phyloP scores from a whole-genome alignment of 2,329 filamentous ascomycete genomes.

The Rhynchosporium secalis region DNA sequence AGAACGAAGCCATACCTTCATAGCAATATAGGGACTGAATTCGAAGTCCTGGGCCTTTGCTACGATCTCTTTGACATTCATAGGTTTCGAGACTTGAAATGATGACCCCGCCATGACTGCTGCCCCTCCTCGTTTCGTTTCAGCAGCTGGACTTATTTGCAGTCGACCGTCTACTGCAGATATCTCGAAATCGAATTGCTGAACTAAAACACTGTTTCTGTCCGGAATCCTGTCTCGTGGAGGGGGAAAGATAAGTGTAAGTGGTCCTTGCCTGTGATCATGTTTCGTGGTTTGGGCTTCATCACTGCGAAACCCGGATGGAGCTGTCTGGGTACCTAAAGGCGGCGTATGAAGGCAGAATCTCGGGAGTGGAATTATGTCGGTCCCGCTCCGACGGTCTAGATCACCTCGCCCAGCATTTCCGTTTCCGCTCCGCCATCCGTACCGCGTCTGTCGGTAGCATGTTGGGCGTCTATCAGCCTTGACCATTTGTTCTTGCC shows the following conservation, averaged over 20 bases:
- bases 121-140: background rate
- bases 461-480: background rate
- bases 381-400: background rate
- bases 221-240: background rate
- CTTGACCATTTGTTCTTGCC: background rate
- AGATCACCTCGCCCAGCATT: background rate
- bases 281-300: background rate
- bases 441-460: background rate
- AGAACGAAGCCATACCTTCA: slow-evolving; percentile 80
- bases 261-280: background rate
- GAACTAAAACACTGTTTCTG: background rate
- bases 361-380: background rate
- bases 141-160: background rate
- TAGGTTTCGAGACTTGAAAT: slow-evolving; percentile 47
- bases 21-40: slow-evolving; percentile 73
- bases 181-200: background rate
- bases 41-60: slow-evolving; percentile 75
- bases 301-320: background rate
- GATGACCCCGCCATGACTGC: slow-evolving; percentile 37
- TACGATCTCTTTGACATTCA: slow-evolving; percentile 76
- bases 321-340: background rate
- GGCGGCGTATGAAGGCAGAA: slow-evolving; percentile 4
- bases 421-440: background rate
- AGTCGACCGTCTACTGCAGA: background rate
- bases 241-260: background rate